Percentiles rank a stretch among this genome's conserved stretches.
These are phyloP conservation scores for Galerina sulciceps DNA, from an alignment of 768 basidiomycete species.

Conservation along the genomic window DNA sequence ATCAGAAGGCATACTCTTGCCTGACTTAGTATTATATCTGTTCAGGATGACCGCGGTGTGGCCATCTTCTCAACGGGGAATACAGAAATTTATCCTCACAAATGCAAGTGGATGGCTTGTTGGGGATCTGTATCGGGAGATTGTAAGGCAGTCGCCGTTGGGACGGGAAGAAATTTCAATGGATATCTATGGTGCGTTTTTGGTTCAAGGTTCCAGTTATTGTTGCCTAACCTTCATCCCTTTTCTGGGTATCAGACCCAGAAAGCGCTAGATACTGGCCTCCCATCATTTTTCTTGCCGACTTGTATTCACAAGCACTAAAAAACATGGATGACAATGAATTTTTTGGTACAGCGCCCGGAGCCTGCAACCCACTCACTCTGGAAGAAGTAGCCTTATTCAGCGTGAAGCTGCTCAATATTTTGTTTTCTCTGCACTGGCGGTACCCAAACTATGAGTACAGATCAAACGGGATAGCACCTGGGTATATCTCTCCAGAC, in stretches of 20 bases:
- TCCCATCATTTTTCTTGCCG: slow-evolving; percentile 74
- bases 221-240: neutral
- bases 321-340: too few species aligned
- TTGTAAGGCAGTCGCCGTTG: slow-evolving; percentile 62
- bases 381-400: slow-evolving; percentile 82
- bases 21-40: slow-evolving; percentile 60
- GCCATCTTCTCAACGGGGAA: slow-evolving; percentile 57
- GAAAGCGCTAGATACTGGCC: slow-evolving; percentile 57
- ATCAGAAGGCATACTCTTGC: slow-evolving; percentile 39
- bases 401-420: slow-evolving; percentile 76
- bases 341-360: slow-evolving; percentile 68
- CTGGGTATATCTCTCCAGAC: slow-evolving; percentile 31
- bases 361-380: slow-evolving; percentile 70
- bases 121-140: slow-evolving; percentile 73
- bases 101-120: slow-evolving; percentile 63
- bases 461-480: slow-evolving; percentile 31
- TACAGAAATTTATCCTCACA: slow-evolving; percentile 59
- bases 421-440: slow-evolving; percentile 78
- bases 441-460: slow-evolving; percentile 20
- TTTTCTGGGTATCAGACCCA: slow-evolving; percentile 38
- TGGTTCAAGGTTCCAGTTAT: neutral
- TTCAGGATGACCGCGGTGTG: slow-evolving; percentile 63
- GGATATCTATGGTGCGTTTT: slow-evolving; percentile 26
- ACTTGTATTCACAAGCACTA: too few species aligned
- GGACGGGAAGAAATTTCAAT: slow-evolving; percentile 56